Percentiles rank a stretch among this genome's conserved stretches.
These are phyloP conservation scores for Bruguiera gymnorhiza DNA, from an alignment of 345 rosid genomes.

Conservation along the genomic window DNA sequence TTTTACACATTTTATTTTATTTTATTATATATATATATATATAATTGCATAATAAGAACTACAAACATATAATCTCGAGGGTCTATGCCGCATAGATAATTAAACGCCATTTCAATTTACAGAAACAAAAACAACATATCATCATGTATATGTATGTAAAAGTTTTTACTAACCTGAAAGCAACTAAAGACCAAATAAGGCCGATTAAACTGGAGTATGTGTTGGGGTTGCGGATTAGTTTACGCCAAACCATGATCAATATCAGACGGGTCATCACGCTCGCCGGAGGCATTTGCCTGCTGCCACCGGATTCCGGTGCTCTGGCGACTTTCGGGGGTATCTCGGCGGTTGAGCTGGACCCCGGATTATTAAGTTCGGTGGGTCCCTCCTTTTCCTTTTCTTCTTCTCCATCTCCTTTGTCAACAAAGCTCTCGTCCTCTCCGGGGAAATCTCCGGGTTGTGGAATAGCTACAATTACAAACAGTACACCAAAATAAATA, in stretches of 20 bases:
- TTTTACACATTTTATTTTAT: neutral
- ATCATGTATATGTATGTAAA: no score
- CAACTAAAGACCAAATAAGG: slow-evolving; percentile 29
- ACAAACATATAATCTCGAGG: neutral
- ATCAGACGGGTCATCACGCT: slow-evolving; percentile 37
- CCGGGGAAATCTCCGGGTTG: slow-evolving; percentile 46
- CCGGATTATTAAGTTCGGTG: slow-evolving; percentile 46
- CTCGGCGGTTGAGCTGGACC: slow-evolving; percentile 61
- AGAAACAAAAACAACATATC: no score
- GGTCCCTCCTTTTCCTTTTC: slow-evolving; percentile 21
- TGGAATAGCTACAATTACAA: slow-evolving; percentile 29
- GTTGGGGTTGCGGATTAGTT: slow-evolving; percentile 34
- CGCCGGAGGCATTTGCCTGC: slow-evolving; percentile 32
- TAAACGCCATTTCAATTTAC: no score
- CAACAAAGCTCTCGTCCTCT: slow-evolving; percentile 52
- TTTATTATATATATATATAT: no score
- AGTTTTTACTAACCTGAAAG: slow-evolving; percentile 18
- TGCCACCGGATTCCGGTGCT: slow-evolving; percentile 29
- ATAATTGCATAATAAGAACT: no score
- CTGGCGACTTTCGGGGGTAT: slow-evolving; percentile 45
- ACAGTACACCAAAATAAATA: slow-evolving; percentile 1
- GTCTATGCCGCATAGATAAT: no score
- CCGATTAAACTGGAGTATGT: slow-evolving; percentile 37
- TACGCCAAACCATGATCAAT: slow-evolving; percentile 38
- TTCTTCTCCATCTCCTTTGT: slow-evolving; percentile 43